phyloP scores from a whole-genome alignment of 306 rosid species.

The Prosopis cineraria region DNA sequence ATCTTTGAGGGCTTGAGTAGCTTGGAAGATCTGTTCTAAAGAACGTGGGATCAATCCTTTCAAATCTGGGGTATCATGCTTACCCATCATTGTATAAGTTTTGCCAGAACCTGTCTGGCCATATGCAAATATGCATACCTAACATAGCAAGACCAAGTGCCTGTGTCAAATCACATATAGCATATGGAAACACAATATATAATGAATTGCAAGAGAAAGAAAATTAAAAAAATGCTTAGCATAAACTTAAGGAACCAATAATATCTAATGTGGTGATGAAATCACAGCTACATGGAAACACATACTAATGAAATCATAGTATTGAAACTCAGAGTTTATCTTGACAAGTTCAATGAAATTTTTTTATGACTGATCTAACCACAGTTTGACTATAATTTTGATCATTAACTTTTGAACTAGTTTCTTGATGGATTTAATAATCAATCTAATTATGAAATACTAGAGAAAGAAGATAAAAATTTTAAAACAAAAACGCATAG shows the following conservation, averaged over 20 bases:
- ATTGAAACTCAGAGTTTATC: too few species aligned
- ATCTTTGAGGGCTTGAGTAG: constrained; percentile 70
- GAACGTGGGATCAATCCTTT: constrained; percentile 96
- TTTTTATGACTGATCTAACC: too few species aligned
- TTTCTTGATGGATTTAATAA: too few species aligned
- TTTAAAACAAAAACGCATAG: neutral
- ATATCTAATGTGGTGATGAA: too few species aligned
- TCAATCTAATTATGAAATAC: too few species aligned
- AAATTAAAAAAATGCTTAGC: too few species aligned
- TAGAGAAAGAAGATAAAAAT: too few species aligned
- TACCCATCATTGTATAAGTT: constrained; percentile 96
- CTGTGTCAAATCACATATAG: constrained; percentile 19
- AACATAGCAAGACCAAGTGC: constrained; percentile 34
- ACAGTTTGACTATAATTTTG: too few species aligned
- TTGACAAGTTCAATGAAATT: too few species aligned
- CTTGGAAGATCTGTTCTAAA: constrained; percentile 83
- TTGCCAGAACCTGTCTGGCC: constrained; percentile 97
- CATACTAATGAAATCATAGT: too few species aligned
- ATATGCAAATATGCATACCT: constrained; percentile 99
- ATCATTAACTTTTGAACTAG: too few species aligned
- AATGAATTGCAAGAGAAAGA: constrained; percentile 3
- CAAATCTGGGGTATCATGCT: constrained; percentile 68
- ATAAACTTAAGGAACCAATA: neutral
- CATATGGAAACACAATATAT: neutral
- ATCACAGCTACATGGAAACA: too few species aligned